Base-by-base conservation (phyloP, 805 yeast genomes). In the Sugiyamaella smithiae region DNA sequence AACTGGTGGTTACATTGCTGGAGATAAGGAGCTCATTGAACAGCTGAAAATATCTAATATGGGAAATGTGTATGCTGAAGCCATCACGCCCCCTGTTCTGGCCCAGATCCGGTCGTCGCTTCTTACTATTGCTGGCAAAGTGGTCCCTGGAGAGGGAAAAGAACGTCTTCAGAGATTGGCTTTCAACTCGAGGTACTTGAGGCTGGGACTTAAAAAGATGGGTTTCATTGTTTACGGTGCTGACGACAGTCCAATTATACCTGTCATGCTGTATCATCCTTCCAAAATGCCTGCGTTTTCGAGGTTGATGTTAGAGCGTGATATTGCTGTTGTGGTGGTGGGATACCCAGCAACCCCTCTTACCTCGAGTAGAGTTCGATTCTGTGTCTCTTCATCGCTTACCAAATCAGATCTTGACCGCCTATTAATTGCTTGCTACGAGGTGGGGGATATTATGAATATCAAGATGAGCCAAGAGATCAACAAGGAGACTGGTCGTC, bases 331-430 rank as follows among this genome's bases (percentile, higher is more conserved):
- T 43, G 99, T 93, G 29, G 84, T 91, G 55, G 98, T 91, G 38
- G 97, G 98, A 31, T 93, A 93, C 65, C 99, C 99, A 8, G 99
- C 99, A 0, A 91, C 98, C 0, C 96, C 96, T 29, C 75, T 93
- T 57, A 82, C 88, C 37, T 80, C 89, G 31, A 85, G 96, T 4
- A 81, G 99, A 70, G 89, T 88, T 23, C 81, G 99, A 67, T 80
- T 93, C 60, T 93, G 99, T 74, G 84, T 93, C 59, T 85, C 95
- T 47, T 73, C 97, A 0, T 85, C 98, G 1, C 76, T 95, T 60
- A 93, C 96, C 26, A 93, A 93, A 69, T 91, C 86, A 60, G 99
- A 93, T 67, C 78, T 93, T 60, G 99, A 93, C 65, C 77, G 80
- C 58, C 75, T 88, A 35, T 72, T 90, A 57, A 76, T 77, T 45